Evolutionary conservation across 75 land plant species (phyloP).

Genomic region (Pinus albicaulis): DNA sequence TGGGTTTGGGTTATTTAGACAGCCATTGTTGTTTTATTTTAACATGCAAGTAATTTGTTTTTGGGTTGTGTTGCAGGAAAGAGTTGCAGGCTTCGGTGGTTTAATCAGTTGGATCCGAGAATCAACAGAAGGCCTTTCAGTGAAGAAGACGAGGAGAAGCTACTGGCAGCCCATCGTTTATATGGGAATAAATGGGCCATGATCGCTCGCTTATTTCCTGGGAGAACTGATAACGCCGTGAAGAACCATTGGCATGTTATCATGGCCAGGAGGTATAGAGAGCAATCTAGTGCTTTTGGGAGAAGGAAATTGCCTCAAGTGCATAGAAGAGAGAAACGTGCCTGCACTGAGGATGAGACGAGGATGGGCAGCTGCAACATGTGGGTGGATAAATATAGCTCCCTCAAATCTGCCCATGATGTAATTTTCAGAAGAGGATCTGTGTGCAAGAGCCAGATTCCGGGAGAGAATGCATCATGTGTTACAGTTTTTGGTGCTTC

Average conservation of each 20-base stretch:
- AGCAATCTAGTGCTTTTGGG: constrained; percentile 43
- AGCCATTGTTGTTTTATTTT: neutral
- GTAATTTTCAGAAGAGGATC: no score
- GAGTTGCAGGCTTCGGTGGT: constrained; percentile 79
- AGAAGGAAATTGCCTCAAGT: constrained; percentile 33
- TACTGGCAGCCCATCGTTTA: constrained; percentile 66
- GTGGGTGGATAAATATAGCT: neutral
- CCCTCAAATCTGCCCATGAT: no score
- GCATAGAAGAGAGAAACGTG: neutral
- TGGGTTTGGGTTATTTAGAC: neutral
- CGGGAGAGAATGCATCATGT: no score
- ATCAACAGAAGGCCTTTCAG: constrained; percentile 69
- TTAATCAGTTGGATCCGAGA: constrained; percentile 77
- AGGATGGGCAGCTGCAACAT: neutral
- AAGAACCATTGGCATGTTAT: constrained; percentile 86
- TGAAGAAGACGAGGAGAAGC: constrained; percentile 74
- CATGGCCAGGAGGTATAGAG: constrained; percentile 70
- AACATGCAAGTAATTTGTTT: neutral
- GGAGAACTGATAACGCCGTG: constrained; percentile 75
- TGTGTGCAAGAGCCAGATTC: no score
- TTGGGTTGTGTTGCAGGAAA: constrained; percentile 42
- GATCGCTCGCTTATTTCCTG: constrained; percentile 74
- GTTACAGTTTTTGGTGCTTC: neutral
- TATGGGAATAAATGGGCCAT: constrained; percentile 84
- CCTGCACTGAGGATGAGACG: neutral